A percentile compares a stretch with the other conserved stretches of the same genome.
These are phyloP conservation scores for Talaromyces sp. DNA, from an alignment of 2,329 filamentous ascomycete genomes.

Conservation along the genomic window DNA sequence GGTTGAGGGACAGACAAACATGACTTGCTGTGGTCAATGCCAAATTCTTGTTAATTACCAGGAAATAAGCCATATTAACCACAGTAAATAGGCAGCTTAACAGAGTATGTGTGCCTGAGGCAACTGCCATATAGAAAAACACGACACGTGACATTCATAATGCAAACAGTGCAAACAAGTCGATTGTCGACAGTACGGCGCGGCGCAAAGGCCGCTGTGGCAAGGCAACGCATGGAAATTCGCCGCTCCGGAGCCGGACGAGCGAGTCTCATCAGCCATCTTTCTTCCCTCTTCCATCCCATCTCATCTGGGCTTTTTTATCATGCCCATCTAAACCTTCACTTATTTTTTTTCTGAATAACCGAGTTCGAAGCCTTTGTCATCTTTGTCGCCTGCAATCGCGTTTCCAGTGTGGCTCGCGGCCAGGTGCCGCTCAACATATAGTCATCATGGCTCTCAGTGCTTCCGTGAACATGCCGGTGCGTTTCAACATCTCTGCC, in stretches of 20 bases:
- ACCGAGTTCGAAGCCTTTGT: not conserved
- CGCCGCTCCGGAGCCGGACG: conserved; percentile 22
- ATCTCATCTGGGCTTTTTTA: conserved; percentile 5
- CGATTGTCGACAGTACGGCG: conserved; percentile 15
- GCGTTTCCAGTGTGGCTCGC: conserved; percentile 14
- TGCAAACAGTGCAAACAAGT: not conserved
- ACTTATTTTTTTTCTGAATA: conserved; percentile 10
- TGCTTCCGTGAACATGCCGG: conserved; percentile 43
- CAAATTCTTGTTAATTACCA: not conserved
- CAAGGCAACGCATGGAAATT: conserved; percentile 27
- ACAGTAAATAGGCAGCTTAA: not conserved
- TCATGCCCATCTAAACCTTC: conserved; percentile 14
- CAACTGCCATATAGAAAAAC: not conserved
- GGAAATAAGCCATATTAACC: not conserved
- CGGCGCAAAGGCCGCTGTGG: conserved; percentile 17
- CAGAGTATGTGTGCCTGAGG: not conserved
- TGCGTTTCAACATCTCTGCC: conserved; percentile 22
- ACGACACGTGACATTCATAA: not conserved
- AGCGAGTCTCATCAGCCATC: conserved; percentile 10
- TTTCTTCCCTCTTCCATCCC: conserved; percentile 11
- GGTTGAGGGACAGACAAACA: not conserved
- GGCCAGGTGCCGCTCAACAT: conserved; percentile 33
- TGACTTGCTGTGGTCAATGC: not conserved
- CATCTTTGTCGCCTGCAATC: not conserved
- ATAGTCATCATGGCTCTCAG: conserved; percentile 48